Base-by-base conservation (phyloP, 2,329 filamentous ascomycete species). In the Endoconidiophora laricicola region DNA sequence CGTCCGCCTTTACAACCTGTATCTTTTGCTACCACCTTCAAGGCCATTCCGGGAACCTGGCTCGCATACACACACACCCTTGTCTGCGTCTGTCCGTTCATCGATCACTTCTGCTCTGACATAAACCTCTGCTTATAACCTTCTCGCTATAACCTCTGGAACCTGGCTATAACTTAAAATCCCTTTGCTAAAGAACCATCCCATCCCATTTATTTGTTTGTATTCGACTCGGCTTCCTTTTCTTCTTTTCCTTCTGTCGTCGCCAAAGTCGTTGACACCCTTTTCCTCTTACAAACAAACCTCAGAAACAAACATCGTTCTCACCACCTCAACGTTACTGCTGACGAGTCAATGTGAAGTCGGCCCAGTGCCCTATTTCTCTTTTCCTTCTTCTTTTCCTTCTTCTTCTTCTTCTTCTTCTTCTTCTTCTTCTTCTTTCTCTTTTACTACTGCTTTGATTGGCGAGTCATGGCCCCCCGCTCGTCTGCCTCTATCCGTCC, bases 41-140 rank as follows among this genome's bases (percentile, higher is more conserved):
- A 45, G 43, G 43, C 24, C 10, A 24, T 45, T 45, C 43, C 43
- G 43, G 36, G 24, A 45, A 45, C 43, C 43, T 45, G 26, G 43
- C 43, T 45, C 43, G n/a, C 5, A 33, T 18, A n/a, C 43, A n/a
- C 16, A 18, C 16, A 9, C 16, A 29, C 20, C 24, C 36, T 24
- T 45, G 24, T 20, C 43, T 36, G 46, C 18, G 43, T 45, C 26
- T 33, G 43, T 45, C 18, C 36, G 6, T 45, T 9, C 26, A 45
- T 33, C 24, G 10, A 45, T 45, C 43, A 6, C 10, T 45, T 45
- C 24, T 14, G 22, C 26, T 29, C 43, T 20, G 26, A 29, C 24
- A 29, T 22, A 3, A 18, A 14, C 43, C 22, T 29, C 36, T 44
- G 4, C 38, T 16, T 40, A 18, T 40, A 40, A 40, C 6, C 12